Evolutionary conservation across 768 basidiomycete genomes (phyloP).

Genomic region (Suillus ampliporus): DNA sequence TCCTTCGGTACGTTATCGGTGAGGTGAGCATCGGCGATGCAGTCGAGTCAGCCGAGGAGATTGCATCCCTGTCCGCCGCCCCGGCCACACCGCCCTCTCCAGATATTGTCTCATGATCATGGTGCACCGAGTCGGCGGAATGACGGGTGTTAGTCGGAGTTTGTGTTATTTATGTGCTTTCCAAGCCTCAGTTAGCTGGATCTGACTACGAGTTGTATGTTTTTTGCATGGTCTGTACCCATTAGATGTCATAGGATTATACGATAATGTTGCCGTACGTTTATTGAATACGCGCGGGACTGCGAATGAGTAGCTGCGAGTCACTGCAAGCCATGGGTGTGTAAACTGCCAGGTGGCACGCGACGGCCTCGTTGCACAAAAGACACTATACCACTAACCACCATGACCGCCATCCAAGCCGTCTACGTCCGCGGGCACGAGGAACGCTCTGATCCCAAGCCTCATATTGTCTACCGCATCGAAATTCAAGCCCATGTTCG

Average conservation of each 20-base stretch:
- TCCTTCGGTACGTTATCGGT: constrained; percentile 82
- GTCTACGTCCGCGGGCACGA: constrained; percentile 73
- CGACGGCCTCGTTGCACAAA: neutral
- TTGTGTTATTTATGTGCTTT: constrained; percentile 9
- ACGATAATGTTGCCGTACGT: constrained; percentile 4
- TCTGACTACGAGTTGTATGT: constrained; percentile 13
- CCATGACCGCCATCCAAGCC: constrained; percentile 78
- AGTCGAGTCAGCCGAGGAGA: constrained; percentile 41
- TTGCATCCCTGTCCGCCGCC: constrained; percentile 7
- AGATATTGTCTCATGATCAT: constrained; percentile 25
- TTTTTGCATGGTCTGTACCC: constrained; percentile 10
- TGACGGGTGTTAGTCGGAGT: neutral
- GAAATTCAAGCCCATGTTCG: constrained; percentile 87
- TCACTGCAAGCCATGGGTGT: neutral
- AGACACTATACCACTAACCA: constrained; percentile 14
- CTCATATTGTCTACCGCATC: constrained; percentile 84
- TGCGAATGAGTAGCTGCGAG: neutral
- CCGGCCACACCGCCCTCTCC: constrained; percentile 21
- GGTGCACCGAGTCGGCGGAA: neutral
- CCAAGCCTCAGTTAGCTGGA: constrained; percentile 7
- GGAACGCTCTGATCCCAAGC: constrained; percentile 69
- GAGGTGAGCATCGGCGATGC: constrained; percentile 59
- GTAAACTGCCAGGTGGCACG: neutral
- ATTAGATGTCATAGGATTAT: constrained; percentile 9
- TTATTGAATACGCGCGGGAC: neutral